Conservation (phyloP, 352 stramenopile genomes). For the Elongisporangium undulatum region DNA sequence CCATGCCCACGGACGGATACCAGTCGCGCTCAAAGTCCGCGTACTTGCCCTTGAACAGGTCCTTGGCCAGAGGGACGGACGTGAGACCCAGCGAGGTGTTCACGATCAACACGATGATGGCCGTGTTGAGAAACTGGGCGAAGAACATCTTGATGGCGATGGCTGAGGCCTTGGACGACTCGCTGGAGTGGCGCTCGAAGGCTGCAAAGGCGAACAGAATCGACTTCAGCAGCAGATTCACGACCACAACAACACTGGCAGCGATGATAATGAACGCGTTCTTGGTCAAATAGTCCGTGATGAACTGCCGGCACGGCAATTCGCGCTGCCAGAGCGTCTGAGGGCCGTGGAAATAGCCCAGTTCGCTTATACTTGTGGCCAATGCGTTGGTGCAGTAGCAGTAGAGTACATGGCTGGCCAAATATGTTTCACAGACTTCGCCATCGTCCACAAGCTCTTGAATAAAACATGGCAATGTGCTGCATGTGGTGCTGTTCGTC, state of each 20-base stretch:
- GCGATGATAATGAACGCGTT: constrained; percentile 69
- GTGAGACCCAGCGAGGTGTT: constrained; percentile 53
- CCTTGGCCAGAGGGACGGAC: constrained; percentile 33
- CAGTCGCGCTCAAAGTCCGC: constrained; percentile 80
- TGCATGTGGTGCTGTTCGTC: constrained; percentile 40
- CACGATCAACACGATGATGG: constrained; percentile 75
- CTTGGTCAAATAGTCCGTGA: constrained; percentile 59
- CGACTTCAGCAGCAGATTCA: constrained; percentile 71
- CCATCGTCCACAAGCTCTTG: constrained; percentile 22
- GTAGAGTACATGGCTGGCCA: constrained; percentile 54
- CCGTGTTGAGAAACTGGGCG: constrained; percentile 82
- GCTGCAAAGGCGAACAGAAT: constrained; percentile 60
- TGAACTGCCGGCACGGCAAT: constrained; percentile 55
- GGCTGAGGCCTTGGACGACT: constrained; percentile 70
- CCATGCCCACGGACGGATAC: constrained; percentile 86
- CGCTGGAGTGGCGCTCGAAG: constrained; percentile 77
- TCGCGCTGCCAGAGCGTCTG: constrained; percentile 48
- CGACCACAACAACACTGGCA: constrained; percentile 60
- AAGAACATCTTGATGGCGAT: constrained; percentile 78
- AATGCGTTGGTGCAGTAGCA: constrained; percentile 67
- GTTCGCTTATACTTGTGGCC: constrained; percentile 29
- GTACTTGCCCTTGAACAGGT: constrained; percentile 77
- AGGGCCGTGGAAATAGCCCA: constrained; percentile 51
- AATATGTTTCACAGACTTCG: constrained; percentile 53
- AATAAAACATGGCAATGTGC: constrained; percentile 67